Evolutionary conservation across 805 yeast genomes (phyloP).

Genomic region (Metschnikowia shivogae): DNA sequence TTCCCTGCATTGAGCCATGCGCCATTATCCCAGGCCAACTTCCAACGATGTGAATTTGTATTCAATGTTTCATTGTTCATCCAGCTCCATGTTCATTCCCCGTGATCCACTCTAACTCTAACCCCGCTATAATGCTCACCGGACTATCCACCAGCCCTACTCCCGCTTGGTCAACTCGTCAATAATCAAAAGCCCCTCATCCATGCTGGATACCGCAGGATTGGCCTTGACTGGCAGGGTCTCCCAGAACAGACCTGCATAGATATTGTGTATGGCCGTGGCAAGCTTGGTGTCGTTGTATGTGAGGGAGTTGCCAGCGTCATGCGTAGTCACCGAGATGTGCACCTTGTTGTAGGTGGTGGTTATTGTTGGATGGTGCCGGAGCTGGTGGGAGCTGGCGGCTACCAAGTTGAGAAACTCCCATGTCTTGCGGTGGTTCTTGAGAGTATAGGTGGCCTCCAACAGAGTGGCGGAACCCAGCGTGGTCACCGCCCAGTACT

Average conservation of each 20-base stretch:
- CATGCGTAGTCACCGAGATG: conserved; percentile 62
- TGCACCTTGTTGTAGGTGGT: conserved; percentile 60
- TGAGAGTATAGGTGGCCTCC: conserved; percentile 39
- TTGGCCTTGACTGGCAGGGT: conserved; percentile 1
- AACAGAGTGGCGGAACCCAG: conserved; percentile 16
- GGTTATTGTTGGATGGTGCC: conserved; percentile 69
- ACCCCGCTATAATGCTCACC: no score
- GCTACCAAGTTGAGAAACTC: conserved; percentile 57
- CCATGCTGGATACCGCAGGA: conserved; percentile 4
- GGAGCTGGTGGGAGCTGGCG: conserved; percentile 50
- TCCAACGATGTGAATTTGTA: no score
- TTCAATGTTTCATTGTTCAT: no score
- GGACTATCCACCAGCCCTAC: not conserved
- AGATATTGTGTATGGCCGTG: conserved; percentile 20
- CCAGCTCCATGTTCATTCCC: no score
- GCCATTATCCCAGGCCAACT: no score
- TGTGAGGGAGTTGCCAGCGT: conserved; percentile 46
- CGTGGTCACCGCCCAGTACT: conserved; percentile 8
- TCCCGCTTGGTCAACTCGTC: conserved; percentile 14
- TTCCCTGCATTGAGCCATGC: no score
- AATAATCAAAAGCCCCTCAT: conserved; percentile 13
- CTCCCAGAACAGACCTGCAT: conserved; percentile 5
- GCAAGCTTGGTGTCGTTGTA: conserved; percentile 60
- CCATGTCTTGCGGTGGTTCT: conserved; percentile 62
- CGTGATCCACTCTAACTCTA: no score